Evolutionary conservation across 2,329 filamentous ascomycete genomes (phyloP).

Genomic region (Coleophoma eucalyptorum): DNA sequence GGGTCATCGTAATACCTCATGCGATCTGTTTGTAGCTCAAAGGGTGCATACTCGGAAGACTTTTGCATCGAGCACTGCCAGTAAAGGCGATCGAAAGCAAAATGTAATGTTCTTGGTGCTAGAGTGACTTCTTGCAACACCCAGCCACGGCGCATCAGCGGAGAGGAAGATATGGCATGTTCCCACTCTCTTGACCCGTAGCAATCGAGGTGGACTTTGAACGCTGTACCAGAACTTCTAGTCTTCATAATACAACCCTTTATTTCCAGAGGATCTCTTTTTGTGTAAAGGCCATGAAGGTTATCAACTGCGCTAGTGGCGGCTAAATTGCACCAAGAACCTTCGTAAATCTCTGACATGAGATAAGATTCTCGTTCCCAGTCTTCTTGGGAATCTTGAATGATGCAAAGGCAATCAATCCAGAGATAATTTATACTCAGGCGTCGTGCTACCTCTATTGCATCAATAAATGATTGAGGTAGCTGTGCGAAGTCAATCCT

Average conservation of each 20-base stretch:
- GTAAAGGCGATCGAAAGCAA: conserved; percentile 3
- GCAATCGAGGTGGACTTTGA: no score
- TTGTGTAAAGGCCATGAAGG: not conserved
- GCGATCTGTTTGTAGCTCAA: not conserved
- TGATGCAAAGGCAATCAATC: conserved; percentile 29
- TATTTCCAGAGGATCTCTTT: conserved; percentile 4
- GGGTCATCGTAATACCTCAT: no score
- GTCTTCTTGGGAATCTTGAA: conserved; percentile 25
- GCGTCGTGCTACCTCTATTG: not conserved
- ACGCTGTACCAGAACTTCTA: no score
- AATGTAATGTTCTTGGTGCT: conserved; percentile 9
- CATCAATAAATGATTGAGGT: not conserved
- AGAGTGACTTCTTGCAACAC: conserved; percentile 8
- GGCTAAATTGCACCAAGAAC: conserved; percentile 20
- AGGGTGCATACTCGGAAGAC: conserved; percentile 3
- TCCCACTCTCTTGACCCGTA: conserved; percentile 3
- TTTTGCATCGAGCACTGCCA: conserved; percentile 9
- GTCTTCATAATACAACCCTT: conserved; percentile 2
- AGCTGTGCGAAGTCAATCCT: no score
- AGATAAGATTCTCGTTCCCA: conserved; percentile 18
- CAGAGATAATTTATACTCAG: conserved; percentile 19
- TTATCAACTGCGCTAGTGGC: conserved; percentile 7
- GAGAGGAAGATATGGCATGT: not conserved
- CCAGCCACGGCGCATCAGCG: conserved; percentile 8
- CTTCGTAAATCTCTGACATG: conserved; percentile 22